Base-by-base conservation (phyloP, 441 rosid genomes). In the Populus hybrid region DNA sequence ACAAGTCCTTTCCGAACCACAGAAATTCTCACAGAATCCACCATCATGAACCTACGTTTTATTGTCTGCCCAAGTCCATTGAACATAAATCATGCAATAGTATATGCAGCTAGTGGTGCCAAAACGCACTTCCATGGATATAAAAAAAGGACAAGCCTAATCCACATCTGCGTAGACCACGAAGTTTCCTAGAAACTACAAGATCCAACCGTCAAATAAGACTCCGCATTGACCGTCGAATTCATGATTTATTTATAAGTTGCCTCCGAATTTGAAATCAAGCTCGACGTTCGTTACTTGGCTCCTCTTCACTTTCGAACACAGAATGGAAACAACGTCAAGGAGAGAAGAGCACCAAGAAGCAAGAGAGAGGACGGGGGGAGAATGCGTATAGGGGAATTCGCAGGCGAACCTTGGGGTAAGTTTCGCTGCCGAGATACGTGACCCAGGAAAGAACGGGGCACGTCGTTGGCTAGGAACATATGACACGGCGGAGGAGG, bases 361-460 rank as follows among this genome's bases (percentile, higher is more conserved):
- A 59, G 53, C 77, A 66, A n/a, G 75, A 66, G 66, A 71, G 18
- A 23, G 72, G 84, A 82, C 70, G 81, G 24, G 16, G 63, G 36
- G 90, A 85, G 82, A 79, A 70, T 35, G 86, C 85, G 50, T 91
- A 91, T 72, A 71, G 93, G 76, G 98, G 94, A 7, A 90, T 90
- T 61, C 80, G 94, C 3, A 80, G 89, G 82, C 84, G 97, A 57
- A n/a, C 91, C 96, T 0, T 93, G 95, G 97, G 97, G 94, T 0
- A 93, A 89, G 82, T 93, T 84, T n/a, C 3, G 94, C 97, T 0
- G 94, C 94, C 3, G 94, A 93, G 87, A 93, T 93, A 84, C 93
- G 94, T 1, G 96, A 93, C 78, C 93, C 97, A 5, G 80, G 89
- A 0, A 88, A 86, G 81, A 90, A 88, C 18, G 97, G 97, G 9